Percentiles rank a stretch among this genome's conserved stretches.
These are phyloP conservation scores for Ophiocordyceps camponoti-floridani DNA, from an alignment of 2,329 filamentous ascomycete genomes.

Conservation along the genomic window DNA sequence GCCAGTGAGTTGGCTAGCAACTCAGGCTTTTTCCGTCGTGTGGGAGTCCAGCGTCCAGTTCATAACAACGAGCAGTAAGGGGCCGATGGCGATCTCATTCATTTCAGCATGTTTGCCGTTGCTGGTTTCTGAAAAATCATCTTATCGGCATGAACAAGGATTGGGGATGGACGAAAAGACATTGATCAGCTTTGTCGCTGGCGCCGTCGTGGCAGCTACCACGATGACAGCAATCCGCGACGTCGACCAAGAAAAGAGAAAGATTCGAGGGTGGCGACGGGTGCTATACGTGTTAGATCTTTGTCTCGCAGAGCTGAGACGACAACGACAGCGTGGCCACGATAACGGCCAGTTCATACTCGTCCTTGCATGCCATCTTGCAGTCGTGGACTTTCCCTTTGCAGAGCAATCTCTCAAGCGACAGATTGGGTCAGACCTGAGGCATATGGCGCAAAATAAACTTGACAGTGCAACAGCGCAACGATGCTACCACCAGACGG, in stretches of 20 bases:
- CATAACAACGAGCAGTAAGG: constrained; percentile 6
- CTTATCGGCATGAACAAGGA: neutral
- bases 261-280: constrained; percentile 7
- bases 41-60: constrained; percentile 11
- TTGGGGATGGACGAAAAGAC: constrained; percentile 7
- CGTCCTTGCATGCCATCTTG: constrained; percentile 10
- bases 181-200: constrained; percentile 12
- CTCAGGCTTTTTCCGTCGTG: constrained; percentile 7
- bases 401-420: constrained; percentile 2
- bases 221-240: constrained; percentile 5
- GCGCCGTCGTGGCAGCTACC: constrained; percentile 11
- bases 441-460: constrained; percentile 3
- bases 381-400: constrained; percentile 5
- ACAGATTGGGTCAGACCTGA: constrained; percentile 7
- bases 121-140: constrained; percentile 5
- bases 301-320: constrained; percentile 4
- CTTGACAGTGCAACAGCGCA: constrained; percentile 3
- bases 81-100: constrained; percentile 8
- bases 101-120: constrained; percentile 7
- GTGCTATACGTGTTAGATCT: constrained; percentile 10
- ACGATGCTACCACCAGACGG: constrained; percentile 10
- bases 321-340: neutral
- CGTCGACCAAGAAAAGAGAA: constrained; percentile 1
- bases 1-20: constrained; percentile 9
- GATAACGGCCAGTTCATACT: constrained; percentile 8